phyloP scores from a whole-genome alignment of 2,329 filamentous ascomycete species.

The Fusarium sororula region DNA sequence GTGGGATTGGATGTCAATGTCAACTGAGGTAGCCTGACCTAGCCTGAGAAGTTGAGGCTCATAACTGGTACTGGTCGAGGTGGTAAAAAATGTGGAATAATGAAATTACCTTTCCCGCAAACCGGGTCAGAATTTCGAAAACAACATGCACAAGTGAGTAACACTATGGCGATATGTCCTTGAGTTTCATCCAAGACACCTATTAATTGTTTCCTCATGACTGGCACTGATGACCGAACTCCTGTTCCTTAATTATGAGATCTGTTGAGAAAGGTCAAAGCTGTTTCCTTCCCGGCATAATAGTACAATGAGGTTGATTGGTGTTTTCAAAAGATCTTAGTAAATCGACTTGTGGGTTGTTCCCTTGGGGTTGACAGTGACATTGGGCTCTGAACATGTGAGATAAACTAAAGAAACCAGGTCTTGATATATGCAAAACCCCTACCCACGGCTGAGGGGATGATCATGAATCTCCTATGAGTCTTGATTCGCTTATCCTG shows the following conservation, averaged over 20 bases:
- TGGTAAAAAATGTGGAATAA: background rate
- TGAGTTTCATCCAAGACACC: background rate
- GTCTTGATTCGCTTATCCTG: background rate
- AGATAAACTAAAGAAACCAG: background rate
- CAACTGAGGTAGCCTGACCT: background rate
- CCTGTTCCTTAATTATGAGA: background rate
- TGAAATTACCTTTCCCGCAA: background rate
- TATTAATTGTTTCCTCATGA: slow-evolving; percentile 3
- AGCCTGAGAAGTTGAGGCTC: slow-evolving; percentile 8
- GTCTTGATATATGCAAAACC: background rate
- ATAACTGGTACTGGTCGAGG: background rate
- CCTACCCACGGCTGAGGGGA: slow-evolving; percentile 6
- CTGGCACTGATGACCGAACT: background rate
- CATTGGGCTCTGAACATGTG: slow-evolving; percentile 6
- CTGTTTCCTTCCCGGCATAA: background rate
- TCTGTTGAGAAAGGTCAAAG: background rate
- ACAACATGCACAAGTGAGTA: background rate
- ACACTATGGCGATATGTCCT: background rate
- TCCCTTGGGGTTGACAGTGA: background rate
- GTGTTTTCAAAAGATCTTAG: background rate
- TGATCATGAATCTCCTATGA: slow-evolving; percentile 11
- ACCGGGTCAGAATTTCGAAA: background rate
- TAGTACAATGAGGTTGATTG: background rate
- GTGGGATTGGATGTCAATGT: background rate
- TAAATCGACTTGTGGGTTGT: background rate